These are phyloP conservation scores for Colletotrichum salicis DNA, from an alignment of 2,329 filamentous ascomycete species.

Conservation along the genomic window DNA sequence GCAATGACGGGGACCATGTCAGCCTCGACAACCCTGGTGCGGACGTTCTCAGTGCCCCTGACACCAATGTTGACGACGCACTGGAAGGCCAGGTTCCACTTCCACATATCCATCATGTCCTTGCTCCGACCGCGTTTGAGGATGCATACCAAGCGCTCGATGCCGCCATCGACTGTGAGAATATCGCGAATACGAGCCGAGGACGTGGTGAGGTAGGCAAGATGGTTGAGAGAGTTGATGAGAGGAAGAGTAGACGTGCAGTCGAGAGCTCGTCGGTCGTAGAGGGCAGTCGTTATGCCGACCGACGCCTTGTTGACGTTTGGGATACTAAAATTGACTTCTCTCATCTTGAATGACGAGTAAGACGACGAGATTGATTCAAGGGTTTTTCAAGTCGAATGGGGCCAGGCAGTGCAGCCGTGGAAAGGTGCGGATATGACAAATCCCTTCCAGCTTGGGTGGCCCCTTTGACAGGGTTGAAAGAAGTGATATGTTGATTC, in stretches of 20 bases:
- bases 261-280: conserved; percentile 95
- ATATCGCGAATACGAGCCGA: conserved; percentile 98
- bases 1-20: conserved; percentile 99
- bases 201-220: conserved; percentile 97
- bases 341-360: conserved; percentile 79
- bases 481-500: conserved; percentile 1
- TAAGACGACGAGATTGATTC: not conserved
- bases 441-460: conserved; percentile 32
- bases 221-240: conserved; percentile 98
- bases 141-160: conserved; percentile 96
- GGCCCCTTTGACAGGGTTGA: conserved; percentile 30
- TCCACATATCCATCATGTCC: conserved; percentile 99
- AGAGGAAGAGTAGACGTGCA: conserved; percentile 97
- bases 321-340: conserved; percentile 99
- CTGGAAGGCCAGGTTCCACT: conserved; percentile 99
- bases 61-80: conserved; percentile 99
- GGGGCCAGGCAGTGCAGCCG: conserved; percentile 34
- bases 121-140: conserved; percentile 96
- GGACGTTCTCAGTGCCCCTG: conserved; percentile 90
- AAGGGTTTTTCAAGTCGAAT: conserved; percentile 11
- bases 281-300: conserved; percentile 97
- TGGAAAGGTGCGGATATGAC: conserved; percentile 18
- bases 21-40: conserved; percentile 95
- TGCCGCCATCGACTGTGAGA: conserved; percentile 96
- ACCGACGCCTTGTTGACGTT: conserved; percentile 99